phyloP scores from a whole-genome alignment of 2,329 filamentous ascomycete genomes.

The Penicillium verrucosum region DNA sequence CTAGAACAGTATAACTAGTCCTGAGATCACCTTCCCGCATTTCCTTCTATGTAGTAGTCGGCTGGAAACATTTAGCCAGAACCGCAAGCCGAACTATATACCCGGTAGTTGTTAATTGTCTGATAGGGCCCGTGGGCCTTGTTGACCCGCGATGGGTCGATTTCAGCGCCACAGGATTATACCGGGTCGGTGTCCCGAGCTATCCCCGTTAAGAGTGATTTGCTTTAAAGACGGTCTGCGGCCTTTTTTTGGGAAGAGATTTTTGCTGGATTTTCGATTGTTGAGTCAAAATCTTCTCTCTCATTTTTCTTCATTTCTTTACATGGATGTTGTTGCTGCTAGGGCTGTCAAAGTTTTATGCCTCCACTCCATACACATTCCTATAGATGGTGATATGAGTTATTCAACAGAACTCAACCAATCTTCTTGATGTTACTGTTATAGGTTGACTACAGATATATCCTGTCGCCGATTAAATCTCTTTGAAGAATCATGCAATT shows the following conservation, averaged over 20 bases:
- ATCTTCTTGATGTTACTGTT: not conserved
- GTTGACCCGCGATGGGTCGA: not conserved
- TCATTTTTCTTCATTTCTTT: not conserved
- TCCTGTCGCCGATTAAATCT: not conserved
- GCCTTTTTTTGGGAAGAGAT: conserved; percentile 1
- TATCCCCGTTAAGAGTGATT: conserved; percentile 9
- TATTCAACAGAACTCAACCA: not conserved
- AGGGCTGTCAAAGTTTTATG: not conserved
- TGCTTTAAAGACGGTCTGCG: conserved; percentile 2
- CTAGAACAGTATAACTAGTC: not conserved
- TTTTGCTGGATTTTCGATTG: not conserved
- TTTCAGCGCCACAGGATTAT: conserved; percentile 5
- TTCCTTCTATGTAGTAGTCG: too few relatives aligned
- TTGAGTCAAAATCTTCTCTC: not conserved
- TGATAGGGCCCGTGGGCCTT: not conserved
- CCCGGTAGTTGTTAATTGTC: not conserved
- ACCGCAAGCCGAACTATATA: not conserved
- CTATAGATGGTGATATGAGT: too few relatives aligned
- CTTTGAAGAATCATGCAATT: not conserved
- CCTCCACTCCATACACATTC: not conserved
- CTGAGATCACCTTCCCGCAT: not conserved
- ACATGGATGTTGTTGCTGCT: not conserved
- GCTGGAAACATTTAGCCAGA: not conserved
- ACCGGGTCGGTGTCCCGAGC: conserved; percentile 12
- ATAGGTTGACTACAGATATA: not conserved